A percentile compares a stretch with the other conserved stretches of the same genome.
Conservation (phyloP, 2,329 filamentous ascomycete genomes). For the Aspergillus brunneoviolaceus region DNA sequence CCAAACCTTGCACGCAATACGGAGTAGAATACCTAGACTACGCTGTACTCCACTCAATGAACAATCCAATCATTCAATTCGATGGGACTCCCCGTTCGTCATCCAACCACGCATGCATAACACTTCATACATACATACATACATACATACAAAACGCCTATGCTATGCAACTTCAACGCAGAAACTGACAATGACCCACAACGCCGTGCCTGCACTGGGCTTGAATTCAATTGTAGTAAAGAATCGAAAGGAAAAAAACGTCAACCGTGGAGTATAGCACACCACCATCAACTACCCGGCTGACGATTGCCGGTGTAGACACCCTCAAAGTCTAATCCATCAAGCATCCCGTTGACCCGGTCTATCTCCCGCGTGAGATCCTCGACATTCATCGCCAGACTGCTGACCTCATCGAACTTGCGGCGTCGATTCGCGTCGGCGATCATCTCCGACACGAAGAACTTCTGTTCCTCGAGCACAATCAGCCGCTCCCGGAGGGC, state of each 20-base stretch:
- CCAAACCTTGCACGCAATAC: not conserved
- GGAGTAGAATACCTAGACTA: not conserved
- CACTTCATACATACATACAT: not conserved
- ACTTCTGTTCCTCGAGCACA: slow-evolving; percentile 86
- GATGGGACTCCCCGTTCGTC: not conserved
- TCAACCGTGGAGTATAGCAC: not conserved
- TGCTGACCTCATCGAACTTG: slow-evolving; percentile 82
- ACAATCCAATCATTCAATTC: not conserved
- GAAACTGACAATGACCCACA: not conserved
- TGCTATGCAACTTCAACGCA: slow-evolving; percentile 7
- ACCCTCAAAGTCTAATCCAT: slow-evolving; percentile 63
- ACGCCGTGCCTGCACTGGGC: slow-evolving; percentile 4
- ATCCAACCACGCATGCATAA: not conserved
- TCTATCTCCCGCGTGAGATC: slow-evolving; percentile 79
- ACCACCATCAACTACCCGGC: not conserved
- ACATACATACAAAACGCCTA: slow-evolving; percentile 6
- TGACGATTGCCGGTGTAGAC: slow-evolving; percentile 42
- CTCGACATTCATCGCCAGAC: slow-evolving; percentile 74
- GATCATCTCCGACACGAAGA: slow-evolving; percentile 85
- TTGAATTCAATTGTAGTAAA: not conserved
- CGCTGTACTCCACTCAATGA: not conserved
- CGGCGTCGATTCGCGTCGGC: slow-evolving; percentile 70
- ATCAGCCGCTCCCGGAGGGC: slow-evolving; percentile 75
- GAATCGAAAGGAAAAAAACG: not conserved
- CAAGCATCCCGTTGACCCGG: slow-evolving; percentile 62